Evolutionary conservation across 257 asterid species (phyloP).

Genomic region (Craterostigma plantagineum): DNA sequence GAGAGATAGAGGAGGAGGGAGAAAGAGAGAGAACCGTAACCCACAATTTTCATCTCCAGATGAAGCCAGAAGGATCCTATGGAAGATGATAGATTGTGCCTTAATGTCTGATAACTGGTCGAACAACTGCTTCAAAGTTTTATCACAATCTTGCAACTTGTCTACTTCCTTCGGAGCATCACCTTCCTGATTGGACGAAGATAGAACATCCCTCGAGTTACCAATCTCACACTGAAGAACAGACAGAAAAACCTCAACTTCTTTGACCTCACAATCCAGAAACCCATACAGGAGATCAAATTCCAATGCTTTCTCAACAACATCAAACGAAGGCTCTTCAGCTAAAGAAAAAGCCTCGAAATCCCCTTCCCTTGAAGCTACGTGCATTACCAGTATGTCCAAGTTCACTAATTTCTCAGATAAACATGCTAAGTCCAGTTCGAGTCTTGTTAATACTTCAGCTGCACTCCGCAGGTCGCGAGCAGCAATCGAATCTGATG

Average conservation of each 20-base stretch:
- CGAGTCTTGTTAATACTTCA: conserved; percentile 33
- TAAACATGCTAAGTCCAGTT: conserved; percentile 54
- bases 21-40: conserved; percentile 4
- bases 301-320: conserved; percentile 37
- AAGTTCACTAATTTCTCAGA: conserved; percentile 64
- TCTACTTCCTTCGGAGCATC: conserved; percentile 30
- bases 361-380: conserved; percentile 65
- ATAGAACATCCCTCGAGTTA: conserved; percentile 17
- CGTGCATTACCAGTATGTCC: conserved; percentile 53
- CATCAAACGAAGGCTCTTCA: conserved; percentile 20
- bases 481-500: conserved; percentile 38
- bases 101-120: conserved; percentile 46
- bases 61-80: conserved; percentile 27
- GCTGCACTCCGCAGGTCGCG: conserved; percentile 36
- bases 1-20: conserved; percentile 5
- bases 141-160: conserved; percentile 45
- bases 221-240: conserved; percentile 32
- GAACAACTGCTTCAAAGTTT: conserved; percentile 34
- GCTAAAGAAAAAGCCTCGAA: conserved; percentile 48
- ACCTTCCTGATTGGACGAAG: conserved; percentile 25
- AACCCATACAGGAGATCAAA: conserved; percentile 62
- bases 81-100: conserved; percentile 38
- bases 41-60: conserved; percentile 32
- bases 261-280: conserved; percentile 56
- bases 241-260: conserved; percentile 29